Evolutionary conservation across 331 rosid species (phyloP).

Genomic region (Rhamnella rubrinervis): DNA sequence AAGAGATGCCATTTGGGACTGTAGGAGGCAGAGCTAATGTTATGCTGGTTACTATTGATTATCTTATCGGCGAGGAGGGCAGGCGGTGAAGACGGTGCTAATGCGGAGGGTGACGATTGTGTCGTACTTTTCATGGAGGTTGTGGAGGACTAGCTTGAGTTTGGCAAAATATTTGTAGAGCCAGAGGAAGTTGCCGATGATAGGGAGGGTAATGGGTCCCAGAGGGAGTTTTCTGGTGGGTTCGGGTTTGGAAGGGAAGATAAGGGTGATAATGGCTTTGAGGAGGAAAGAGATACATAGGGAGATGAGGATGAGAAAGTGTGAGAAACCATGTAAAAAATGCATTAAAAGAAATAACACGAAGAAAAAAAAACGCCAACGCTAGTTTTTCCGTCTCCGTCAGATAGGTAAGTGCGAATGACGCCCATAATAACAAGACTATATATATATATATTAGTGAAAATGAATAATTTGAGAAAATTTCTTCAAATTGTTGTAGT

Average conservation of each 20-base stretch:
- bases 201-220: slow-evolving; percentile 47
- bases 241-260: not conserved
- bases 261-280: slow-evolving; percentile 5
- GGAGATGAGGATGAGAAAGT: slow-evolving; percentile 8
- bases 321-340: no score
- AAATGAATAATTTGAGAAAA: no score
- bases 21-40: slow-evolving; percentile 45
- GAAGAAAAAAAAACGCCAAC: no score
- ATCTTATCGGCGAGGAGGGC: slow-evolving; percentile 29
- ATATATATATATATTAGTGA: no score
- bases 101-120: slow-evolving; percentile 54
- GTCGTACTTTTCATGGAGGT: slow-evolving; percentile 41
- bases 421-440: no score
- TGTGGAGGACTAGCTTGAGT: slow-evolving; percentile 34
- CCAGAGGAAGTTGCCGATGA: slow-evolving; percentile 26
- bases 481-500: no score
- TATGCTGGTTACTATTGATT: slow-evolving; percentile 40
- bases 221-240: slow-evolving; percentile 49
- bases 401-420: no score
- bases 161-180: slow-evolving; percentile 32
- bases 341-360: no score
- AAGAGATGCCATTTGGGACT: slow-evolving; percentile 67
- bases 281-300: slow-evolving; percentile 18
- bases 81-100: slow-evolving; percentile 41
- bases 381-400: no score